Percentiles rank a stretch among this genome's conserved stretches.
Evolutionary conservation across 345 rosid genomes (phyloP).

Genomic region (Hypericum perforatum): DNA sequence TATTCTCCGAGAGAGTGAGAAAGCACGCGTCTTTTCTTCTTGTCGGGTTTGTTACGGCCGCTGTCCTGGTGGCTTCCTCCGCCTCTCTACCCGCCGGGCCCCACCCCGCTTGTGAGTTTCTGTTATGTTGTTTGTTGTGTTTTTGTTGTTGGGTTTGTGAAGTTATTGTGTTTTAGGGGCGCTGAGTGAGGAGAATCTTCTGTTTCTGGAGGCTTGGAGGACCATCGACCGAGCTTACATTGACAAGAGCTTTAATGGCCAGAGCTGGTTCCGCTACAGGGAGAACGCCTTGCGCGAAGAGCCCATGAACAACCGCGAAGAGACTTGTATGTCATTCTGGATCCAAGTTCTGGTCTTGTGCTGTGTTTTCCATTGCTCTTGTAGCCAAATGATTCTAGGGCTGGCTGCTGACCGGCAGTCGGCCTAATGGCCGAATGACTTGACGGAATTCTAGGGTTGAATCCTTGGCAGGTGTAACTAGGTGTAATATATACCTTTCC

Average conservation of each 20-base stretch:
- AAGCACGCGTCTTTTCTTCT: slow-evolving; percentile 32
- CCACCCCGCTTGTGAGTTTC: slow-evolving; percentile 54
- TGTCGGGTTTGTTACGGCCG: slow-evolving; percentile 35
- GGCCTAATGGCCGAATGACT: no score
- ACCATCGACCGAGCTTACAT: slow-evolving; percentile 86
- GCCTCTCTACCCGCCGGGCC: slow-evolving; percentile 31
- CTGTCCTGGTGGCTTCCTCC: slow-evolving; percentile 47
- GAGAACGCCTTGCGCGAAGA: slow-evolving; percentile 79
- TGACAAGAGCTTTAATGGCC: slow-evolving; percentile 88
- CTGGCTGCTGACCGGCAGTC: no score
- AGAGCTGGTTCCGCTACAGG: slow-evolving; percentile 96
- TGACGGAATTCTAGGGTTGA: no score
- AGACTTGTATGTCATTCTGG: slow-evolving; percentile 52
- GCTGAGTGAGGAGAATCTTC: slow-evolving; percentile 70
- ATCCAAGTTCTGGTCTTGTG: not conserved
- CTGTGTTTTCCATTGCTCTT: not conserved
- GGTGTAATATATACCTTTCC: no score
- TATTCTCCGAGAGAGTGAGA: slow-evolving; percentile 27
- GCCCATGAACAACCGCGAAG: slow-evolving; percentile 77
- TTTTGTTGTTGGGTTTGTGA: not conserved
- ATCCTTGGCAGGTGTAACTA: no score
- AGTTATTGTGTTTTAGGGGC: slow-evolving; percentile 41
- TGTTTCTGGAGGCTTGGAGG: slow-evolving; percentile 95
- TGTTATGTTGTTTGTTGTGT: slow-evolving; percentile 8
- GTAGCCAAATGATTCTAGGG: no score